Percentiles rank a stretch among this genome's conserved stretches.
Conservation (phyloP, 1,284 basidiomycete genomes). For the Cutaneotrichosporon mucoides region DNA sequence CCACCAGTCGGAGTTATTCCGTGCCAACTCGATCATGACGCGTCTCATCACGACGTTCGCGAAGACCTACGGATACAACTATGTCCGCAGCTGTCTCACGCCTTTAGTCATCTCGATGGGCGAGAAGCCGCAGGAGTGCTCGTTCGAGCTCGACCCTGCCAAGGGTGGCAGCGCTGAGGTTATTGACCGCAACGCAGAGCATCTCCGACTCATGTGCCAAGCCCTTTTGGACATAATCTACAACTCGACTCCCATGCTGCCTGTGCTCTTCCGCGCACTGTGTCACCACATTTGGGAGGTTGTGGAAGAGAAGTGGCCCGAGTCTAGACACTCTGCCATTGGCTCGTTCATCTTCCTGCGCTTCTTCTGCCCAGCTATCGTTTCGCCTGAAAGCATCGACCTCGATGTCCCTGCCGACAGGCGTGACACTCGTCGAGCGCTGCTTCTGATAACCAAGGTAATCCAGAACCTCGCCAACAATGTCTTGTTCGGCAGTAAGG, state of each 20-base stretch:
- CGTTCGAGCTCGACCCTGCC: conserved; percentile 72
- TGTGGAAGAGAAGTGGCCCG: conserved; percentile 76
- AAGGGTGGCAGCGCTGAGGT: conserved; percentile 60
- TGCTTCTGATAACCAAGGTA: conserved; percentile 82
- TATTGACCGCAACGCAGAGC: conserved; percentile 64
- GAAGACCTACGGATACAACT: conserved; percentile 80
- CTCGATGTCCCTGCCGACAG: conserved; percentile 67
- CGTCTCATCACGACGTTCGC: conserved; percentile 80
- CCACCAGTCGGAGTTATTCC: conserved; percentile 72
- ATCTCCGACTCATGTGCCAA: conserved; percentile 68
- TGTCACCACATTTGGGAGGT: conserved; percentile 75
- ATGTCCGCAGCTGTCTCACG: conserved; percentile 69
- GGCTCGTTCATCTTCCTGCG: conserved; percentile 89
- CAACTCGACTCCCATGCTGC: conserved; percentile 65
- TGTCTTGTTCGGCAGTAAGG: conserved; percentile 81
- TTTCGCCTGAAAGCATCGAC: conserved; percentile 77
- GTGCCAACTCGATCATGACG: conserved; percentile 79
- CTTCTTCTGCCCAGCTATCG: conserved; percentile 69
- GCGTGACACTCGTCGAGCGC: conserved; percentile 63
- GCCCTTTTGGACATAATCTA: conserved; percentile 72
- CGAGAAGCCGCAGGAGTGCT: conserved; percentile 65
- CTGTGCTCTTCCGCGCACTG: conserved; percentile 79
- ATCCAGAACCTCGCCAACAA: conserved; percentile 91
- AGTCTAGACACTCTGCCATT: conserved; percentile 76
- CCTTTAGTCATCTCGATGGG: conserved; percentile 72